Evolutionary conservation across 768 basidiomycete species (phyloP).

Genomic region (Pulveroboletus frians): DNA sequence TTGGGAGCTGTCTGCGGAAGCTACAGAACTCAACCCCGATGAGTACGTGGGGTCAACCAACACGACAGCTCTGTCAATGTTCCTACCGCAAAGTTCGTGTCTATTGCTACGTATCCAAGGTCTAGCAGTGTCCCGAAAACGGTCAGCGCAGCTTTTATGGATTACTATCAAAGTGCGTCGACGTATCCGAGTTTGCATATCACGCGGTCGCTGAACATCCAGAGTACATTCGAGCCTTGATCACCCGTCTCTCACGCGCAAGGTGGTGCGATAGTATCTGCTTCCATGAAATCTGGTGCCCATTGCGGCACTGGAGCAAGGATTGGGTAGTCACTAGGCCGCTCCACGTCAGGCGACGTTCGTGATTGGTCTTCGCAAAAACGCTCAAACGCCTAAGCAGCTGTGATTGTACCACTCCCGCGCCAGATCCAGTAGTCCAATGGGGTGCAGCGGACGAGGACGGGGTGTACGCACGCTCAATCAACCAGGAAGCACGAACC

Average conservation of each 20-base stretch:
- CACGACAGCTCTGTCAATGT: not conserved
- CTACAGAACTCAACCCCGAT: not conserved
- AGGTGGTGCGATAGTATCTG: no score
- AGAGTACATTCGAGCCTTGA: not conserved
- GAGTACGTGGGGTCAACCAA: slow-evolving; percentile 2
- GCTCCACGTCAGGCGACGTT: not conserved
- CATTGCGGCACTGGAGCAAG: not conserved
- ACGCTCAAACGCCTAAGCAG: not conserved
- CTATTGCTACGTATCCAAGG: not conserved
- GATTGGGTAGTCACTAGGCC: not conserved
- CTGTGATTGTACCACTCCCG: not conserved
- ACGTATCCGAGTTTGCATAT: not conserved
- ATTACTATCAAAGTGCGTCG: not conserved
- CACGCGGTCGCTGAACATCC: slow-evolving; percentile 4
- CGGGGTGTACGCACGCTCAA: not conserved
- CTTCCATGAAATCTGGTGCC: no score
- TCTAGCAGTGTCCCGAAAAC: not conserved
- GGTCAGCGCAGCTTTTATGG: not conserved
- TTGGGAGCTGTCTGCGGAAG: not conserved
- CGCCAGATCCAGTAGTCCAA: not conserved
- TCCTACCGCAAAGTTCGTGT: not conserved
- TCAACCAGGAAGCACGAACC: not conserved
- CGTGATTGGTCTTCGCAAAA: not conserved
- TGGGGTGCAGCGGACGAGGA: slow-evolving; percentile 3
- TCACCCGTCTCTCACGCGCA: not conserved